phyloP scores from a whole-genome alignment of 2,329 filamentous ascomycete genomes.

The Monosporascus sp. region DNA sequence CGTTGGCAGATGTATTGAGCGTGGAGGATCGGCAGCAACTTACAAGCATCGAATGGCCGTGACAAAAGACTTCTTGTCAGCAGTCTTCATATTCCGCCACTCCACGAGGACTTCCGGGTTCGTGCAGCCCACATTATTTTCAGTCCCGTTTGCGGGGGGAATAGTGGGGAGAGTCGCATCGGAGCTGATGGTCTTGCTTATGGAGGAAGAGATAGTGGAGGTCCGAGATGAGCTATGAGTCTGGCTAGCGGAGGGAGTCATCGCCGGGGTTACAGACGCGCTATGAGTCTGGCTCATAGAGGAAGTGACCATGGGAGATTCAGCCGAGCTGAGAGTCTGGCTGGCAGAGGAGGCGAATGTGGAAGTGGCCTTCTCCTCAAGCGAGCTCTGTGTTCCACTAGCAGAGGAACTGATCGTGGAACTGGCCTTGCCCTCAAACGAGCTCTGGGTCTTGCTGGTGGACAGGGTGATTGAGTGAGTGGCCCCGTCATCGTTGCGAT shows the following conservation, averaged over 20 bases:
- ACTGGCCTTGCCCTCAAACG: no score
- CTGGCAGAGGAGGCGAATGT: no score
- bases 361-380: no score
- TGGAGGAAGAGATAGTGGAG: not conserved
- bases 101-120: conserved; percentile 26
- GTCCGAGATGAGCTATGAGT: not conserved
- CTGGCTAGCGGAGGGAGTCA: not conserved
- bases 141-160: not conserved
- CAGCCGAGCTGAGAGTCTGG: no score
- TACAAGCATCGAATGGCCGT: conserved; percentile 24
- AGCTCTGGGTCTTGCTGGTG: no score
- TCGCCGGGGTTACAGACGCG: no score
- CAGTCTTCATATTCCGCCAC: conserved; percentile 26
- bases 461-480: no score
- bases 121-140: conserved; percentile 7
- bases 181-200: not conserved
- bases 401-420: no score
- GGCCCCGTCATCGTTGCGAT: no score
- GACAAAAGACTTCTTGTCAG: conserved; percentile 26
- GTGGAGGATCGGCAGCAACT: not conserved
- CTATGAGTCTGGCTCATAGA: no score
- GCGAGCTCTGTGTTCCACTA: no score
- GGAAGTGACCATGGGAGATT: no score
- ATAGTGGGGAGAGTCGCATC: not conserved
- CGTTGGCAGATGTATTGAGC: not conserved